Base-by-base conservation (phyloP, 331 rosid species). In the Pyrus hybrid region DNA sequence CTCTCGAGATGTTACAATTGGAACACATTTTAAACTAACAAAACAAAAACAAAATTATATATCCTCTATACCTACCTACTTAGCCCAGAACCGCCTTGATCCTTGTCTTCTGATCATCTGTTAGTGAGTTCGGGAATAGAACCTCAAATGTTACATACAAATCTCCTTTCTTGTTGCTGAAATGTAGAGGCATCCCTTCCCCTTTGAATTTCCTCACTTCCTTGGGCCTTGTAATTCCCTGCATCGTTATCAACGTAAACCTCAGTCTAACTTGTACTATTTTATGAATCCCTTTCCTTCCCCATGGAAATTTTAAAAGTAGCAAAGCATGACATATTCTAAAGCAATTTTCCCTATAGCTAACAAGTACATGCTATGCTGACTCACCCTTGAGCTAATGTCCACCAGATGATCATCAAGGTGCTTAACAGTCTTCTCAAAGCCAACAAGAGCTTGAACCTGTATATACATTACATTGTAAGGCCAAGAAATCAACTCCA, bases 391-490 rank as follows among this genome's bases (percentile, higher is more conserved):
- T 60, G 97, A 66, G 87, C 97, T 67, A 21, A 94, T 85, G 76
- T 94, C 86, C 53, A 94, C 96, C 72, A 84, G 77, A 86, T 86
- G 99, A 70, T 89, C 97, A 60, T 94, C 99, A 17, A 94, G 88
- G 83, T 94, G 99, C 79, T 89, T 87, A 64, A 94, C 58, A 62
- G 87, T 87, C 85, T 94, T 94, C 87, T 94, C 93, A 76, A 90
- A 94, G 67, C 99, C 99, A 43, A 92, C 99, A 23, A 94, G 91
- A 63, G 99, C 96, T 94, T 94, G 93, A 85, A 92, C 96, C 99
- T 90, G 79, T 68, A 81, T 66, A 17, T 6, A 6, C 57, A 0
- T 51, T 51, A 33, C 60, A 58, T 70, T 66, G 57, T 16, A 29
- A 63, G 79, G 49, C 82, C 25, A 49, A 56, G 43, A 54, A 49